Evolutionary conservation across 1,284 basidiomycete genomes (phyloP).

Genomic region (Trichosporon faecale): DNA sequence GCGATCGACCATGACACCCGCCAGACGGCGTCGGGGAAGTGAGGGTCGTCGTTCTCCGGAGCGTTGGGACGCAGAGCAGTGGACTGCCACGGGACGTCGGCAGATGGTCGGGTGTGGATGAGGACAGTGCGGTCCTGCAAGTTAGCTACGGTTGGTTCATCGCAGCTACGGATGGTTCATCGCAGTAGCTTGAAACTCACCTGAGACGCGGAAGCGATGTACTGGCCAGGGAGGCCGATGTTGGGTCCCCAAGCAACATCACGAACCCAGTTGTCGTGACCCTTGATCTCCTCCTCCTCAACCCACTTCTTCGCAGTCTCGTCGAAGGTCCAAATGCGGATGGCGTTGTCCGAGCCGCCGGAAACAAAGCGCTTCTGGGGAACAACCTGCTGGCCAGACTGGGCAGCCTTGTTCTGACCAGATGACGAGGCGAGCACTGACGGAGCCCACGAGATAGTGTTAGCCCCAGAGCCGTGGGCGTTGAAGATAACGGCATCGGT

Average conservation of each 20-base stretch:
- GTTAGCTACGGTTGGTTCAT: constrained; percentile 10
- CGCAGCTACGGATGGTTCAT: neutral
- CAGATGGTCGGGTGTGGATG: constrained; percentile 87
- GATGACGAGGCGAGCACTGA: constrained; percentile 59
- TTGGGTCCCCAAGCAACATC: constrained; percentile 98
- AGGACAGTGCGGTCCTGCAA: constrained; percentile 79
- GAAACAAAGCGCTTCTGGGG: constrained; percentile 78
- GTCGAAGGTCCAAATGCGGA: constrained; percentile 83
- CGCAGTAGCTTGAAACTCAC: constrained; percentile 55
- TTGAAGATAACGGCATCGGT: constrained; percentile 95
- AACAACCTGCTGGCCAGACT: constrained; percentile 17
- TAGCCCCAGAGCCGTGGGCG: constrained; percentile 93
- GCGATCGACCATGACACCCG: constrained; percentile 95
- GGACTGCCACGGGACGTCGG: constrained; percentile 77
- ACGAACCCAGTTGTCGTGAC: constrained; percentile 95
- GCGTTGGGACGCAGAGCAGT: constrained; percentile 73
- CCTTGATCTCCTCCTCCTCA: constrained; percentile 81
- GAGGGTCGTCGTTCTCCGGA: constrained; percentile 56
- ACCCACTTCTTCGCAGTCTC: constrained; percentile 64
- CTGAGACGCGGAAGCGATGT: constrained; percentile 93
- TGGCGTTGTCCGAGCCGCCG: constrained; percentile 92
- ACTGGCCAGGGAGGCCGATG: constrained; percentile 87
- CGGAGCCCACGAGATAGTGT: constrained; percentile 96
- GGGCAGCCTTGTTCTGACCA: constrained; percentile 14
- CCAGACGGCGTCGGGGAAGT: constrained; percentile 96